phyloP scores from a whole-genome alignment of 768 basidiomycete genomes.

The Auricularia heimuer region DNA sequence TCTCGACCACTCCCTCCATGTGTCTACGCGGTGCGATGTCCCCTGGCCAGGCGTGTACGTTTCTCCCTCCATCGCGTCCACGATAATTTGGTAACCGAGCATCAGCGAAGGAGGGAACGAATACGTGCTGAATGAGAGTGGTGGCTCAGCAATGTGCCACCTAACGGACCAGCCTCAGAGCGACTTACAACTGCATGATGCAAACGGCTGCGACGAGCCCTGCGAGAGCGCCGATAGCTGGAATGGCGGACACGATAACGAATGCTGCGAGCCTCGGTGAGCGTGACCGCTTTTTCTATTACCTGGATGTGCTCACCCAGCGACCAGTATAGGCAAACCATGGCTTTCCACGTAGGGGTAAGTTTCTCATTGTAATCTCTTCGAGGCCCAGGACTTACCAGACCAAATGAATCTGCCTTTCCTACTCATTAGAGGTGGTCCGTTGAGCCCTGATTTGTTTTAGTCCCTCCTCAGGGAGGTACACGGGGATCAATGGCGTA shows the following conservation, averaged over 20 bases:
- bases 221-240: constrained; percentile 45
- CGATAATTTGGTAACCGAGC: constrained; percentile 23
- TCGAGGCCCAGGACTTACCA: constrained; percentile 17
- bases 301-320: constrained; percentile 3
- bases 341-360: constrained; percentile 5
- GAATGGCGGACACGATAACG: constrained; percentile 49
- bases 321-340: constrained; percentile 23
- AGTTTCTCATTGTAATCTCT: not conserved
- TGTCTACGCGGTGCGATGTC: constrained; percentile 14
- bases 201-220: constrained; percentile 47
- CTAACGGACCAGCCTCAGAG: too few relatives aligned
- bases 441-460: constrained; percentile 23
- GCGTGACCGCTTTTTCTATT: too few relatives aligned
- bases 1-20: constrained; percentile 20
- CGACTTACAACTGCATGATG: constrained; percentile 41
- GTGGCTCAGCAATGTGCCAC: too few relatives aligned
- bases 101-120: constrained; percentile 30
- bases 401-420: constrained; percentile 38
- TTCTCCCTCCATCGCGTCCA: constrained; percentile 20
- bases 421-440: constrained; percentile 37
- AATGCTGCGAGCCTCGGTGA: constrained; percentile 31
- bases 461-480: not conserved
- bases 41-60: constrained; percentile 12
- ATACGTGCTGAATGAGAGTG: constrained; percentile 14
- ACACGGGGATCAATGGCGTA: not conserved